Evolutionary conservation across 208 protist species (phyloP), one percentile per base, ranked within the genome.

Genomic region (Acanthamoeba lenticulata): DNA sequence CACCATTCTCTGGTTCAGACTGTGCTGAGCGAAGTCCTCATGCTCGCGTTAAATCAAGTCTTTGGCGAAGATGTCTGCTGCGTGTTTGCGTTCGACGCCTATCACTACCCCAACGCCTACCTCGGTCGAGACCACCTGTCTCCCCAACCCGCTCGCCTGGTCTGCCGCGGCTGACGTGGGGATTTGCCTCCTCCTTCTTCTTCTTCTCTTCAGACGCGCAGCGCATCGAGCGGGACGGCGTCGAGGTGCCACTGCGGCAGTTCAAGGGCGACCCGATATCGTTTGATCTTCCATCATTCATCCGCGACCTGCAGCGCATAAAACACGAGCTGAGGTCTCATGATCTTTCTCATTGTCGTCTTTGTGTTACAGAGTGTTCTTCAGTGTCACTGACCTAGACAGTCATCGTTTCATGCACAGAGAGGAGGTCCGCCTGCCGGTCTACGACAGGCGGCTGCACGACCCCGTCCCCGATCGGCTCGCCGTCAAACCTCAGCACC

Each of bases 51-150:
- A 15, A 86, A 86, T 34, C 24, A 34, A 17, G 21, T 86, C 29
- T 86, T 86, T 86, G 77, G n/a, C 15, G 69, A 9, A 29, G 69
- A 79, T 24, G 77, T 55, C 19, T 34, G 77, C 40, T 86, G 77
- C 77, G 77, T 86, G 6, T 86, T 86, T 49, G 77, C 42, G 29
- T 86, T 86, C 40, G 77, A 86, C 32, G 38, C 77, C 38, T 86
- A 55, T n/a, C 77, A 86, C 77, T 86, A 86, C 45, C 77, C 77
- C 19, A 86, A 86, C 40, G 77, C 77, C 45, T 86, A 86, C 32
- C 77, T 86, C 45, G 77, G 77, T 86, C n/a, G 49, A 86, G 7
- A 19, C 36, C 60, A 36, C 5, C 19, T 34, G 1, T 21, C 29
- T 85, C 7, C 6, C 6, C 11, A 38, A 74, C 65, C 15, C 36